A percentile compares a stretch with the other conserved stretches of the same genome.
These are phyloP conservation scores for Fragilaria crotonensis DNA, from an alignment of 108 stramenopile species.

Conservation along the genomic window DNA sequence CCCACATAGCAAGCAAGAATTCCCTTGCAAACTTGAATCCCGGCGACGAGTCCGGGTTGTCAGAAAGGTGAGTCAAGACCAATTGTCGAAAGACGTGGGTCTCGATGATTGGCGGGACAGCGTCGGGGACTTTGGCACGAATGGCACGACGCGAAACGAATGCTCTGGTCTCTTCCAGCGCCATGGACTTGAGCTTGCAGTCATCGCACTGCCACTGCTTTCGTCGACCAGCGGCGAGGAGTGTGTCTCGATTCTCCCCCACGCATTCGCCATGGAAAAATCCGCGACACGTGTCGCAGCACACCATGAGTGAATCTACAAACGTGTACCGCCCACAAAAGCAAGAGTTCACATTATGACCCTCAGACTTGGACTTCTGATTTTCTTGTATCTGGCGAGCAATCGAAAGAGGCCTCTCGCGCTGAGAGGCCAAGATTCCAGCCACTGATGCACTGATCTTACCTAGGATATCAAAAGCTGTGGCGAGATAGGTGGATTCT, in stretches of 20 bases:
- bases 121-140: background rate
- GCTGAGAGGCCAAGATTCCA: constrained; percentile 29
- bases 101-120: constrained; percentile 8
- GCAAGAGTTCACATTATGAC: constrained; percentile 44
- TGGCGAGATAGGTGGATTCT: constrained; percentile 71
- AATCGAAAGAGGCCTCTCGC: constrained; percentile 44
- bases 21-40: constrained; percentile 30
- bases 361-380: background rate
- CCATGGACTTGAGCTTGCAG: constrained; percentile 57
- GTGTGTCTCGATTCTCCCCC: constrained; percentile 50
- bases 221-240: constrained; percentile 37
- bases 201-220: constrained; percentile 70
- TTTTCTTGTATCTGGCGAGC: background rate
- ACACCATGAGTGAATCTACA: constrained; percentile 67
- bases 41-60: constrained; percentile 20
- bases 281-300: constrained; percentile 78
- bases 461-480: constrained; percentile 81
- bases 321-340: constrained; percentile 49
- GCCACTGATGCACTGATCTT: constrained; percentile 76
- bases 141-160: constrained; percentile 14
- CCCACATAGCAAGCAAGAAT: constrained; percentile 75
- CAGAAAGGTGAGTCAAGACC: constrained; percentile 48
- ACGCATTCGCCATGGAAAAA: constrained; percentile 76
- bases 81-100: constrained; percentile 57
- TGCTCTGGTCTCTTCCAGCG: constrained; percentile 31